Evolutionary conservation across 352 stramenopile genomes (phyloP).

Genomic region (Globisporangium orthogonon): DNA sequence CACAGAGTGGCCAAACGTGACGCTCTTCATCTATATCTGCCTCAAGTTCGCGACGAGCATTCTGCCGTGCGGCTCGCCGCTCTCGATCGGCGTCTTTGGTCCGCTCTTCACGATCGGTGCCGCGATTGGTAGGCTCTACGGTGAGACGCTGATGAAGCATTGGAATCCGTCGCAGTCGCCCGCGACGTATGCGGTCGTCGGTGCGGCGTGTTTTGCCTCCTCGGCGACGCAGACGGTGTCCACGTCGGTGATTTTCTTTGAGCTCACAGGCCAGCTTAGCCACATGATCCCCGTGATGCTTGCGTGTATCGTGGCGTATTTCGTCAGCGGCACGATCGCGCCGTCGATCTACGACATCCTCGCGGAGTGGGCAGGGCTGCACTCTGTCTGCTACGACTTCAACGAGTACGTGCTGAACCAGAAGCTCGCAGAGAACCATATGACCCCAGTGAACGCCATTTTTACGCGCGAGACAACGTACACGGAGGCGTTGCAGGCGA

Average conservation of each 20-base stretch:
- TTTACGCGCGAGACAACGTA: slow-evolving; percentile 78
- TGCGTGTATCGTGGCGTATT: slow-evolving; percentile 75
- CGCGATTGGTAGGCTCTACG: slow-evolving; percentile 62
- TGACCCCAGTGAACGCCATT: slow-evolving; percentile 43
- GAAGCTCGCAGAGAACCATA: slow-evolving; percentile 56
- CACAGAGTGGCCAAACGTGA: slow-evolving; percentile 43
- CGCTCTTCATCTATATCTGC: slow-evolving; percentile 61
- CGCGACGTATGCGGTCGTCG: slow-evolving; percentile 87
- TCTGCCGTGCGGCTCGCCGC: slow-evolving; percentile 55
- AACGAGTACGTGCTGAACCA: slow-evolving; percentile 73
- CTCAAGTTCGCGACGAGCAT: slow-evolving; percentile 72
- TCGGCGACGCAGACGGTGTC: slow-evolving; percentile 89
- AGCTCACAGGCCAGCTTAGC: slow-evolving; percentile 73
- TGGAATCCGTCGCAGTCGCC: slow-evolving; percentile 72
- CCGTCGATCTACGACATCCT: slow-evolving; percentile 86
- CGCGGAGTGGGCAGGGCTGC: slow-evolving; percentile 66
- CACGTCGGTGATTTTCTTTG: slow-evolving; percentile 84
- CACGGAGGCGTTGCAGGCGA: slow-evolving; percentile 47
- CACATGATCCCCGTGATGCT: slow-evolving; percentile 85
- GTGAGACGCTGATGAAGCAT: slow-evolving; percentile 71
- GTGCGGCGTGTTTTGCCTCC: slow-evolving; percentile 86
- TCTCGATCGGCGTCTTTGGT: slow-evolving; percentile 79
- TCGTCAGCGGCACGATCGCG: slow-evolving; percentile 66
- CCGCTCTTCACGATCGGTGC: slow-evolving; percentile 81
- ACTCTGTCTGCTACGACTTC: slow-evolving; percentile 79